Evolutionary conservation across 257 asterid species (phyloP), one percentile per base, ranked within the genome.

Genomic region (Scutellaria minor): DNA sequence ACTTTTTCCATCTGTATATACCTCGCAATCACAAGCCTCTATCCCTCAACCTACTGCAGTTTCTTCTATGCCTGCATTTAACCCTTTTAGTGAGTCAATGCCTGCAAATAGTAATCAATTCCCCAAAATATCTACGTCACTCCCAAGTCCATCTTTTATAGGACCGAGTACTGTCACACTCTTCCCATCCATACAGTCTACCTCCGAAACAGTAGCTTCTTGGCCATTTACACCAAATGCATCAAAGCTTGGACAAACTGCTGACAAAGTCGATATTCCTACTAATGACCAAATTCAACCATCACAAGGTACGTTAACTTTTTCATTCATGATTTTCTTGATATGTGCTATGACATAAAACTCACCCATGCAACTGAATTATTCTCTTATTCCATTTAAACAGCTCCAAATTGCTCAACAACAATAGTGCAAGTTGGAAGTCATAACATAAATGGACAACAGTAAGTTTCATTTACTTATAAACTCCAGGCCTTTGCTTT

Each of bases 121-220:
- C 65, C 24, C 37, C 10, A 2, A 37, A 50, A 13, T 20, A 15
- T 35, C 74, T 31, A 24, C 46, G 6, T 5, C 39, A 39, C 55
- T 10, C 18, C 10, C 48, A 13, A 4, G 18, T 64, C 18, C 54
- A 5, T 9, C 69, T 20, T 63, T 54, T 64, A 37, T 47, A 44
- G 8, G 11, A 52, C 51, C 10, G 50, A 42, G 68, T 66, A 52
- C 59, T 50, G 27, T 44, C 44, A 27, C 50, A 46, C 35, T 59
- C 75, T 47, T 74, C 59, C 74, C 77, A 10, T 57, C 59, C 55
- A 51, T 60, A 50, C 66, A 65, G 27, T 27, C 66, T 58, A 70
- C 77, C 53, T n/a, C 73, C 27, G 57, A 18, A 69, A 48, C 66
- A 51, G 48, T 54, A 62, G 83, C 53, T 63, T 65, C 75, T 37